Base-by-base conservation (phyloP, 2,329 filamentous ascomycete genomes). In the Thielaviopsis musarum region DNA sequence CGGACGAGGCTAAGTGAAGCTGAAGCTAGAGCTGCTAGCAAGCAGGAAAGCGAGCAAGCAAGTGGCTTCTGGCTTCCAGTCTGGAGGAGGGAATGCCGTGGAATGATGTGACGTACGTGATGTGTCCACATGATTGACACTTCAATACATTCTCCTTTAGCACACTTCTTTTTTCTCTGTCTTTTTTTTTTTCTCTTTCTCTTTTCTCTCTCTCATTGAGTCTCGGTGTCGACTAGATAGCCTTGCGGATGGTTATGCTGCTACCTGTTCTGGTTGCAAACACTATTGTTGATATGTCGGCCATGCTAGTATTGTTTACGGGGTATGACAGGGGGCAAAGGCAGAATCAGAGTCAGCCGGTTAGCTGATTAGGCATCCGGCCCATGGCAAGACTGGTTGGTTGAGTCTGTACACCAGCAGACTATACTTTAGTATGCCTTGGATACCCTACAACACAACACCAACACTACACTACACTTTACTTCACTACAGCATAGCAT, bases 1-100 rank as follows among this genome's bases (percentile, higher is more conserved):
- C 60, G 4, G 60, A 62, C 24, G 60, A 62, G 38, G 54, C 60
- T 13, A 62, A 62, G 57, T 62, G 60, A 19, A 10, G 19, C n/a
- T n/a, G n/a, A n/a, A n/a, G 45, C n/a, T 49, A n/a, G n/a, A 19
- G 45, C 45, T 21, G 7, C 10, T 15, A 45, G 38, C 15, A 49
- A n/a, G 45, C n/a, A 49, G 41, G 15, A 17, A 49, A 21, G 19
- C 2, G 3, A 19, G 45, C 45, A 6, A n/a, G n/a, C n/a, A n/a
- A 49, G n/a, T 19, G 45, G 45, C 45, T 17, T 49, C 45, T 49
- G 45, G 45, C 45, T 49, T 49, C 9, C 45, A 49, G 45, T 49
- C 45, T 49, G 21, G 38, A 10, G 10, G 34, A 15, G 19, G 19
- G 54, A 45, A n/a, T 49, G 45, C 6, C 45, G n/a, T 49, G 45